These are phyloP conservation scores for Raphanus raphanistrum DNA, from an alignment of 345 rosid genomes.

Conservation along the genomic window DNA sequence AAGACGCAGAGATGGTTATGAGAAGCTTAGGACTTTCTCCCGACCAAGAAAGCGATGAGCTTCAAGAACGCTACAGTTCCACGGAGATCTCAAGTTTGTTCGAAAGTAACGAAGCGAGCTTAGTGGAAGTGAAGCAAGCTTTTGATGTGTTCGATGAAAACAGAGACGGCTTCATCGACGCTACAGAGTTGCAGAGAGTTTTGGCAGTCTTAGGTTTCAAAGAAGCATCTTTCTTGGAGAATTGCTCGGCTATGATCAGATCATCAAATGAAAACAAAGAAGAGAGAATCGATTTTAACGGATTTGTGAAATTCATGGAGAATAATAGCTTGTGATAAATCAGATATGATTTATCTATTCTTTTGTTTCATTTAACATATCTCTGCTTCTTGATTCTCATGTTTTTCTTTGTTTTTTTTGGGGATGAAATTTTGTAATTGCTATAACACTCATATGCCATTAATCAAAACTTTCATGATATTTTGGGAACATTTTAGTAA, in stretches of 20 bases:
- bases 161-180: conserved; percentile 71
- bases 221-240: conserved; percentile 43
- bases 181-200: conserved; percentile 66
- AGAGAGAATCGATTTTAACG: conserved; percentile 57
- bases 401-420: neutral
- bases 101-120: conserved; percentile 72
- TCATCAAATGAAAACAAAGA: conserved; percentile 53
- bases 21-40: conserved; percentile 47
- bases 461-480: neutral
- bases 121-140: conserved; percentile 68
- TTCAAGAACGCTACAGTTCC: conserved; percentile 36
- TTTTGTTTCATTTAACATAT: neutral
- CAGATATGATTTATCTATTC: neutral
- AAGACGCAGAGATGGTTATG: conserved; percentile 71
- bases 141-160: conserved; percentile 77
- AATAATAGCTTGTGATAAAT: conserved; percentile 39
- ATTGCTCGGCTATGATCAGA: conserved; percentile 61
- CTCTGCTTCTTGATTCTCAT: neutral
- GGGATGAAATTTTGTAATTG: neutral
- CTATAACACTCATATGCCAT: neutral
- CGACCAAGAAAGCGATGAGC: conserved; percentile 43
- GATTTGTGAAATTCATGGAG: conserved; percentile 71
- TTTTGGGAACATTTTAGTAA: neutral
- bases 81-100: conserved; percentile 53
- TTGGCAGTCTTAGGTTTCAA: conserved; percentile 47